Base-by-base conservation (phyloP, 2,329 filamentous ascomycete genomes). In the Penicillium sp. region DNA sequence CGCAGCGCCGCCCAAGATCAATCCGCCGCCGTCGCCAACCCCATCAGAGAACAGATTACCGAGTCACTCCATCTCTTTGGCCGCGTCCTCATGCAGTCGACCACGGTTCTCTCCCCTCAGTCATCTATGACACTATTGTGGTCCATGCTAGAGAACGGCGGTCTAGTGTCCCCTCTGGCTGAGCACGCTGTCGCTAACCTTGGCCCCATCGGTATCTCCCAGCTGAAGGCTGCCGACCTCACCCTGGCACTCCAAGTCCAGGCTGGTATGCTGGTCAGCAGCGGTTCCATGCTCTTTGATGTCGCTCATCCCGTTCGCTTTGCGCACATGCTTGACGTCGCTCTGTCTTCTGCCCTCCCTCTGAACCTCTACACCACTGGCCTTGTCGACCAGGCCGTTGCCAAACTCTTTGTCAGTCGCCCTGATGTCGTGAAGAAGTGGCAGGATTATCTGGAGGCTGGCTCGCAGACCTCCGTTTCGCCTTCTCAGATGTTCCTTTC, bases 31-130 rank as follows among this genome's bases (percentile, higher is more conserved):
- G 84, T 90, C 22, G 29, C 38, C 29, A 31, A 31, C 13, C 24
- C 20, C 57, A 74, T 88, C 47, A 79, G 81, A 32, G 90, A 94
- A 66, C 89, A 95, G 75, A 87, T 97, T 58, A 92, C 96, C 61
- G 93, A 97, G 74, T 90, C 87, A 34, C 81, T 90, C 57, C 88
- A 94, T 59, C 89, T 87, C 58, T 80, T 87, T 60, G 82, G 82
- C 53, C 78, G 78, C 47, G 81, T 85, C 66, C 77, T 86, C 66
- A 77, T 81, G 59, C 79, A 81, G 68, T 78, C 76, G 58, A 78
- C 78, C 54, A 74, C 78, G 56, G 71, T 81, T 38, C 73, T 84
- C 49, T 79, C 81, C 35, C 74, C 82, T 45, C 78, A 80, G 60
- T 80, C 82, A 56, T 80, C 79, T 66, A 81, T 86, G 74, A 80